phyloP scores from a whole-genome alignment of 2,329 filamentous ascomycete species.

The Aspergillus fumigatiaffinis region DNA sequence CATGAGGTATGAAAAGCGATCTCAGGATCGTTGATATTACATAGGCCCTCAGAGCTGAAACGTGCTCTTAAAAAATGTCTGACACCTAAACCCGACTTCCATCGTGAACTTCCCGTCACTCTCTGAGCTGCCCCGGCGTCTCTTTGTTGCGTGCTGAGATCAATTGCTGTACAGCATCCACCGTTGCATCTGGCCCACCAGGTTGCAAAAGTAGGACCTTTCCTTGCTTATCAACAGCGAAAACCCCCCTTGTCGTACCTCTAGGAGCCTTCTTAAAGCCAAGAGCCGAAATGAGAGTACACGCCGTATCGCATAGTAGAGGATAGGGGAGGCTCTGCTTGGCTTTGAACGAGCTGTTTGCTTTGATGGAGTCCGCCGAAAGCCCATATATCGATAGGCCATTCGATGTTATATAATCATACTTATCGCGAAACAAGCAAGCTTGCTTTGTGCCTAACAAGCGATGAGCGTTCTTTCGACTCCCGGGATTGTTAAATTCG shows the following conservation, averaged over 20 bases:
- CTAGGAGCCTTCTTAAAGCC: slow-evolving; percentile 83
- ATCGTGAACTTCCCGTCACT: background rate
- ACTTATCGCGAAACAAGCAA: slow-evolving; percentile 86
- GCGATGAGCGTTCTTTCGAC: slow-evolving; percentile 5
- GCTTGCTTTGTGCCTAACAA: slow-evolving; percentile 80
- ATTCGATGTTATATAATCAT: slow-evolving; percentile 68
- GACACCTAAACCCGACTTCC: background rate
- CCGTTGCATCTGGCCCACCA: slow-evolving; percentile 73
- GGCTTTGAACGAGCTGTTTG: slow-evolving; percentile 87
- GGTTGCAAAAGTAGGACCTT: slow-evolving; percentile 72
- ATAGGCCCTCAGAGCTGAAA: background rate
- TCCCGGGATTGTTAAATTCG: background rate
- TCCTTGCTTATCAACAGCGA: slow-evolving; percentile 76
- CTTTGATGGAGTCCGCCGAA: slow-evolving; percentile 79
- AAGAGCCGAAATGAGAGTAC: slow-evolving; percentile 74
- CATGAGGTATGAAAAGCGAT: background rate
- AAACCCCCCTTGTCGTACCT: slow-evolving; percentile 81
- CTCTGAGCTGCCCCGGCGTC: background rate
- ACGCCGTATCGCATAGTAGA: slow-evolving; percentile 76
- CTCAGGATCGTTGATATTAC: background rate
- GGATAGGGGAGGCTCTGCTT: slow-evolving; percentile 88
- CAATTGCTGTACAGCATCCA: slow-evolving; percentile 70
- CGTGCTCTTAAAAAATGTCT: background rate
- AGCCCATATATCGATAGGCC: slow-evolving; percentile 88
- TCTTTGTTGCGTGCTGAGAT: slow-evolving; percentile 47